Conservation (phyloP, 2,329 filamentous ascomycete genomes). For the Lasiodiplodia hormozganensis region DNA sequence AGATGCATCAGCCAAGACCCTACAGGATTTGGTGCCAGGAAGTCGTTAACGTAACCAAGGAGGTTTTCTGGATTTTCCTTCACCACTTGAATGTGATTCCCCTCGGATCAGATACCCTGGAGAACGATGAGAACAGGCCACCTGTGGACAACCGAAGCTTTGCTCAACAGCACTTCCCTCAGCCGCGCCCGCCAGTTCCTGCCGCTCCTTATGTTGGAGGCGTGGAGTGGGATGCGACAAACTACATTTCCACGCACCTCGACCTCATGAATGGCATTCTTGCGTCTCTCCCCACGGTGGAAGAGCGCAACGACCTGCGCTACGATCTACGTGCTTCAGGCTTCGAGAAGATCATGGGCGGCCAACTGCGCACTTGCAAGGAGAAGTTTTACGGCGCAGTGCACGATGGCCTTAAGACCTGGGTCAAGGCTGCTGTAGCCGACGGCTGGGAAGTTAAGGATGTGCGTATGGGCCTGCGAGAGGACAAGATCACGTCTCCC, state of each 20-base stretch:
- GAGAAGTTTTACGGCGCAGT: slow-evolving; percentile 96
- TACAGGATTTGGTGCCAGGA: slow-evolving; percentile 97
- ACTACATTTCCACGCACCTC: slow-evolving; percentile 90
- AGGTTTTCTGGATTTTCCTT: slow-evolving; percentile 99
- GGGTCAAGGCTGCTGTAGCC: slow-evolving; percentile 85
- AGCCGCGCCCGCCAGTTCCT: slow-evolving; percentile 85
- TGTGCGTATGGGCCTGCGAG: slow-evolving; percentile 72
- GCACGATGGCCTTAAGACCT: slow-evolving; percentile 86
- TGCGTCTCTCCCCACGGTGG: slow-evolving; percentile 73
- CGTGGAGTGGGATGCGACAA: slow-evolving; percentile 98
- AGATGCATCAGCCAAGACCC: slow-evolving; percentile 85
- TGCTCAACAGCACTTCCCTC: slow-evolving; percentile 77
- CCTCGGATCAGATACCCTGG: slow-evolving; percentile 52
- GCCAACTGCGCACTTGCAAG: slow-evolving; percentile 87
- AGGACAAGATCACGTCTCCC: slow-evolving; percentile 47
- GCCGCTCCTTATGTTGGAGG: slow-evolving; percentile 96
- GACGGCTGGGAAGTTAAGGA: slow-evolving; percentile 87
- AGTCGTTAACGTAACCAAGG: slow-evolving; percentile 89
- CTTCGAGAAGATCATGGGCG: slow-evolving; percentile 89
- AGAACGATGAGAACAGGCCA: slow-evolving; percentile 20
- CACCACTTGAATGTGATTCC: slow-evolving; percentile 90
- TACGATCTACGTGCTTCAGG: slow-evolving; percentile 80
- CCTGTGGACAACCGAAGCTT: slow-evolving; percentile 44
- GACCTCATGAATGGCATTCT: slow-evolving; percentile 92
- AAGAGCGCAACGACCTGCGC: slow-evolving; percentile 80